Evolutionary conservation across 805 yeast species (phyloP).

Genomic region (Saccharomycopsis babjevae): DNA sequence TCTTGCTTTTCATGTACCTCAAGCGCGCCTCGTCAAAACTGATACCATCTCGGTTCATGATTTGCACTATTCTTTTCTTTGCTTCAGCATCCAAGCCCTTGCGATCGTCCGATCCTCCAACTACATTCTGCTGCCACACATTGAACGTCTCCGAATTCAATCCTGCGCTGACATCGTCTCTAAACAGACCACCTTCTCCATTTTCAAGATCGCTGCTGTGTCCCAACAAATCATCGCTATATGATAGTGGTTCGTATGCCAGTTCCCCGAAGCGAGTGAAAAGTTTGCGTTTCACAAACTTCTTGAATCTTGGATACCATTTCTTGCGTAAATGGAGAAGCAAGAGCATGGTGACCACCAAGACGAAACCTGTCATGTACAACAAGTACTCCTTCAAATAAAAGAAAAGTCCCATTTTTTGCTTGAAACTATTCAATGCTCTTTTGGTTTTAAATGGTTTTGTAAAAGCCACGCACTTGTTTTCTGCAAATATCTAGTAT

Average conservation of each 20-base stretch:
- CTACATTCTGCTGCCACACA: slow-evolving; percentile 32
- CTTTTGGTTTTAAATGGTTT: background rate
- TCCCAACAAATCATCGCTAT: background rate
- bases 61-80: slow-evolving; percentile 37
- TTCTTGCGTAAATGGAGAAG: slow-evolving; percentile 28
- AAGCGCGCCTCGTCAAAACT: slow-evolving; percentile 65
- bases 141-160: slow-evolving; percentile 51
- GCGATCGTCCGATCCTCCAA: slow-evolving; percentile 41
- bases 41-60: slow-evolving; percentile 41
- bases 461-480: too few relatives aligned
- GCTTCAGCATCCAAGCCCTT: slow-evolving; percentile 51
- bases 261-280: background rate
- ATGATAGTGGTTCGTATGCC: background rate
- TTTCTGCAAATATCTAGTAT: too few relatives aligned
- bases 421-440: background rate
- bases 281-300: background rate
- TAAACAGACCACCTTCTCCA: slow-evolving; percentile 22
- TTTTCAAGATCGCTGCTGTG: background rate
- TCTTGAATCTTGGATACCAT: slow-evolving; percentile 16
- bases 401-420: background rate
- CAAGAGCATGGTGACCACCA: slow-evolving; percentile 21
- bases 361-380: slow-evolving; percentile 5
- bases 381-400: slow-evolving; percentile 4
- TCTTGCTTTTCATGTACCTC: slow-evolving; percentile 31
- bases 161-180: slow-evolving; percentile 47